Percentiles rank a stretch among this genome's conserved stretches.
Conservation (phyloP, 140 eudicot species). For the Ambrosia hybrid region DNA sequence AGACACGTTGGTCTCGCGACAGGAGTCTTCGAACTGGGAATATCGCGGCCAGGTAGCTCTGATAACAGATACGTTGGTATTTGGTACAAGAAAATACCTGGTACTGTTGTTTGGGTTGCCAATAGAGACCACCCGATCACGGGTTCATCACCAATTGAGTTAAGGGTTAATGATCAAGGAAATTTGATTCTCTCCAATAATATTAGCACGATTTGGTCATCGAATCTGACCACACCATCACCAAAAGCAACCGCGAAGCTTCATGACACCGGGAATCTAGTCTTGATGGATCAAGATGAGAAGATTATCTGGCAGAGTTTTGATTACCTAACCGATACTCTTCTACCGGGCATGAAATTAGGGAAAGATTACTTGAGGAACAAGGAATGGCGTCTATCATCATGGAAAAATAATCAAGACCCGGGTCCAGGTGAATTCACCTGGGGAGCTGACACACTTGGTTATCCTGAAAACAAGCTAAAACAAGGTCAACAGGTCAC, state of each 20-base stretch:
- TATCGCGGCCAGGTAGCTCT: conserved; percentile 30
- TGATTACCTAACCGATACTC: conserved; percentile 34
- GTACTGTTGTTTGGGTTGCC: conserved; percentile 40
- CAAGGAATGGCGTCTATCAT: conserved; percentile 15
- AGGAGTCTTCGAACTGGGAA: conserved; percentile 35
- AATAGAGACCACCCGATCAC: conserved; percentile 26
- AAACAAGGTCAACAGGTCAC: conserved; percentile 13
- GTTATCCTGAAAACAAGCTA: conserved; percentile 37
- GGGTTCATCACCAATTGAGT: conserved; percentile 8
- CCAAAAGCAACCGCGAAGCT: conserved; percentile 21
- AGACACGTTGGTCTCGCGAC: conserved; percentile 41
- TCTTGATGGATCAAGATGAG: background rate
- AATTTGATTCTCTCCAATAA: conserved; percentile 8
- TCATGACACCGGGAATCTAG: conserved; percentile 32
- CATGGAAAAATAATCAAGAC: conserved; percentile 38
- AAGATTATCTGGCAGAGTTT: conserved; percentile 35
- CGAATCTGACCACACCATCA: conserved; percentile 13
- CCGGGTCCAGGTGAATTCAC: conserved; percentile 37
- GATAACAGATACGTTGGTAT: conserved; percentile 31
- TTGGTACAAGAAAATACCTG: conserved; percentile 29
- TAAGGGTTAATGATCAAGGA: conserved; percentile 22
- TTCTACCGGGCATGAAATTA: conserved; percentile 27
- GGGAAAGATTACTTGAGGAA: conserved; percentile 23
- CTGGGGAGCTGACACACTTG: conserved; percentile 23
- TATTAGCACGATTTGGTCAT: conserved; percentile 21